Evolutionary conservation across 179 eudicot species (phyloP), one percentile per base, ranked within the genome.

Genomic region (Heliamphora pulchella): DNA sequence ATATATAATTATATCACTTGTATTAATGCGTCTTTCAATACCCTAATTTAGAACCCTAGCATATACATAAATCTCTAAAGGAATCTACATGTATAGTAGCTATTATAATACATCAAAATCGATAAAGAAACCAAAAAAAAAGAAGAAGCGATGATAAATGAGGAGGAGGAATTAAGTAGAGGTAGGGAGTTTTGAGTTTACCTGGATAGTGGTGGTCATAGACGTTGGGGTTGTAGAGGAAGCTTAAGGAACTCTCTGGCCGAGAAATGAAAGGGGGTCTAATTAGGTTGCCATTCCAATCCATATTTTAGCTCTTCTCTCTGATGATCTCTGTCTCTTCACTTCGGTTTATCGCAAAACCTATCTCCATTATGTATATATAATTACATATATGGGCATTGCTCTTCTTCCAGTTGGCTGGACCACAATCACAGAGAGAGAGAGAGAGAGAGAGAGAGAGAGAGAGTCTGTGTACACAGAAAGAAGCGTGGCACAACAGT

Each of bases 211-310:
- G 89, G 73, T 88, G 89, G 20, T 85, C 31, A 31, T 31, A 31
- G 31, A 31, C 80, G 81, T 90, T 83, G 55, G 82, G 85, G 88
- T 87, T 87, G 84, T 79, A 84, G 84, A 90, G 88, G 83, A 87
- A 89, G 86, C 81, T 85, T 75, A 89, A 87, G 39, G 94, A 86
- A 77, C 68, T 84, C 18, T 86, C 85, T 17, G 90, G 84, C 15
- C 86, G 89, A 84, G 89, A 76, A 74, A 78, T 83, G 71, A 86
- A 88, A 66, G 89, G 83, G 22, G 81, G 75, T 72, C 83, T 72
- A 46, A 82, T 77, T 77, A 86, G 83, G 11, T 47, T 47, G 67
- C 83, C 81, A 81, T 83, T 89, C 91, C 91, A 91, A 74, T 92
- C 94, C 97, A 92, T 92, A 5, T 64, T 78, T 59, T 63, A 63